Conservation (phyloP, 1,139 yeast species). For the Spencermartinsiella ligniputridi region DNA sequence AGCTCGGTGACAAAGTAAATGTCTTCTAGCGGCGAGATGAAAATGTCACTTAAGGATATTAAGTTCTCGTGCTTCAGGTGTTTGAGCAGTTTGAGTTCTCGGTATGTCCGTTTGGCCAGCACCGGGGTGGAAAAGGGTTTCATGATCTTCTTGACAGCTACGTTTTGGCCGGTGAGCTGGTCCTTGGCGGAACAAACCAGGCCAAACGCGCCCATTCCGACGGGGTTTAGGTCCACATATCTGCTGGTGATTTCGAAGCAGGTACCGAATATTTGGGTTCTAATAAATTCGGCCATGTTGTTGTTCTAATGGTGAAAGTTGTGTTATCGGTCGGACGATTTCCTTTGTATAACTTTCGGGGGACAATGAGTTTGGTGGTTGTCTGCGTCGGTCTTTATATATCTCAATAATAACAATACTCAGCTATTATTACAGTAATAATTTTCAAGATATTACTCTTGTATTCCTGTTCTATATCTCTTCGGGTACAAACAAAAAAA, state of each 20-base stretch:
- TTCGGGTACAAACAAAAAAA: too few relatives aligned
- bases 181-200: conserved; percentile 95
- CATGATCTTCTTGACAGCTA: conserved; percentile 96
- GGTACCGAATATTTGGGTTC: conserved; percentile 47
- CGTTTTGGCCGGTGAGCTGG: conserved; percentile 84
- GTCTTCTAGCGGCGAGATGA: conserved; percentile 91
- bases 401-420: too few relatives aligned
- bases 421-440: too few relatives aligned
- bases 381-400: too few relatives aligned
- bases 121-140: conserved; percentile 95
- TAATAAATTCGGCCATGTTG: conserved; percentile 31
- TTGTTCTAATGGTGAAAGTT: too few relatives aligned
- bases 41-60: conserved; percentile 89
- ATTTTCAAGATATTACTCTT: too few relatives aligned
- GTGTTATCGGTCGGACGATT: too few relatives aligned
- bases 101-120: conserved; percentile 89
- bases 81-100: conserved; percentile 89
- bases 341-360: too few relatives aligned
- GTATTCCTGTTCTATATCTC: too few relatives aligned
- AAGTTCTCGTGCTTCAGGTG: conserved; percentile 93
- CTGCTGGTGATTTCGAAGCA: conserved; percentile 73
- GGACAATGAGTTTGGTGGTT: too few relatives aligned
- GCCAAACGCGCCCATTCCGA: conserved; percentile 99
- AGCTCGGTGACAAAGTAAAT: conserved; percentile 95
- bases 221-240: conserved; percentile 82